Evolutionary conservation across 371 early-diverging fungal genomes (phyloP).

Genomic region (Choanephora cucurbitarum): DNA sequence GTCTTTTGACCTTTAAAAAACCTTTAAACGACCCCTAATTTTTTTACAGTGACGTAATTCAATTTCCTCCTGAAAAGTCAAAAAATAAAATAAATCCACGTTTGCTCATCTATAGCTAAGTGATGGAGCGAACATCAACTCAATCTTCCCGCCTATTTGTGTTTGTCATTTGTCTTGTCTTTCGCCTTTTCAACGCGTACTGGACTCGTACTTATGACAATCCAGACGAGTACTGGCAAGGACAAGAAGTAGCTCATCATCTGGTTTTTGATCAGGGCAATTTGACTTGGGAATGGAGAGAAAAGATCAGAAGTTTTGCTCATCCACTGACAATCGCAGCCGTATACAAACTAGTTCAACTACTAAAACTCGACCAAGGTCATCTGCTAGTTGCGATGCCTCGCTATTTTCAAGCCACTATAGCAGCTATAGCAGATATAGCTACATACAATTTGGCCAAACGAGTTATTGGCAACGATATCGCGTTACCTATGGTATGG

Average conservation of each 20-base stretch:
- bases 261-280: conserved; percentile 84
- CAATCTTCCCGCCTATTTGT: conserved; percentile 22
- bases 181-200: conserved; percentile 66
- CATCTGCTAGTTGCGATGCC: conserved; percentile 66
- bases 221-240: conserved; percentile 94
- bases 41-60: no score
- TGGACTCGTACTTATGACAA: conserved; percentile 72
- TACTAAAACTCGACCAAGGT: conserved; percentile 64
- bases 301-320: conserved; percentile 69
- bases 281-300: conserved; percentile 92
- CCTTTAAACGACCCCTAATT: no score
- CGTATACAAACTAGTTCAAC: conserved; percentile 63
- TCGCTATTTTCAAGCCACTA: conserved; percentile 67
- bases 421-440: conserved; percentile 76
- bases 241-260: conserved; percentile 84
- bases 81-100: no score
- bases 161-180: conserved; percentile 53
- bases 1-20: no score
- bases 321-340: conserved; percentile 80
- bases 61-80: no score
- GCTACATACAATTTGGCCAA: conserved; percentile 73
- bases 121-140: conserved; percentile 15
- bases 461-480: conserved; percentile 30
- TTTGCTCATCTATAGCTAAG: no score
- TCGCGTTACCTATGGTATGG: conserved; percentile 45